A percentile compares a stretch with the other conserved stretches of the same genome.
These are phyloP conservation scores for Ogataea trehaloabstinens DNA, from an alignment of 805 yeast genomes.

Conservation along the genomic window DNA sequence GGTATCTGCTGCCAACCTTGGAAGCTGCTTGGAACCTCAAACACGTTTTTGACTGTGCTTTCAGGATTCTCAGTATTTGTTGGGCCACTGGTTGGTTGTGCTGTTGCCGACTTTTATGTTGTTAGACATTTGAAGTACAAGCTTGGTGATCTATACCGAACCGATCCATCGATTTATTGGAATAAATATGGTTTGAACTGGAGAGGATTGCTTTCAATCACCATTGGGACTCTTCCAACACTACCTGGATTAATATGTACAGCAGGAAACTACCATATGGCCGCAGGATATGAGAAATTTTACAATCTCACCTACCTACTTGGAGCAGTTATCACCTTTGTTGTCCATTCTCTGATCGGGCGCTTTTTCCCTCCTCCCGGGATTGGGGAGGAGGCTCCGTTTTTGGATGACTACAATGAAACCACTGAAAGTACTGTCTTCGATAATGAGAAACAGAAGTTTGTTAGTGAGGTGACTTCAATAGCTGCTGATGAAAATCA, in stretches of 20 bases:
- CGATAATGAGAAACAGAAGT: slow-evolving; percentile 4
- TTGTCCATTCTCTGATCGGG: slow-evolving; percentile 8
- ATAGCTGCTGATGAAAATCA: too few relatives aligned
- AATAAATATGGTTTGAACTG: slow-evolving; percentile 18
- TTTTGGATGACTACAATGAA: slow-evolving; percentile 3
- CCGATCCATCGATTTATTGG: slow-evolving; percentile 15
- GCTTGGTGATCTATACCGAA: slow-evolving; percentile 23
- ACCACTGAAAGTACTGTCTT: neutral
- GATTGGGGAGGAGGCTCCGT: slow-evolving; percentile 11
- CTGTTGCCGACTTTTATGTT: slow-evolving; percentile 24
- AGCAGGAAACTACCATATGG: slow-evolving; percentile 13
- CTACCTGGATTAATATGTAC: slow-evolving; percentile 19
- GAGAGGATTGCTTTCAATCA: slow-evolving; percentile 14
- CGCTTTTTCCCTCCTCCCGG: slow-evolving; percentile 12
- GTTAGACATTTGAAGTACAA: slow-evolving; percentile 32
- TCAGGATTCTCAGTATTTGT: slow-evolving; percentile 74
- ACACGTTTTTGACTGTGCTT: slow-evolving; percentile 60
- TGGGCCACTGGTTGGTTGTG: slow-evolving; percentile 22
- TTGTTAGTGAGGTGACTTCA: slow-evolving; percentile 6
- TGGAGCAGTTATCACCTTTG: slow-evolving; percentile 9
- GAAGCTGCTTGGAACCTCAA: slow-evolving; percentile 36
- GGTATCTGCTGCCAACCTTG: slow-evolving; percentile 41
- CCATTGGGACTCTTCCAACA: slow-evolving; percentile 16
- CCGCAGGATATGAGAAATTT: slow-evolving; percentile 10
- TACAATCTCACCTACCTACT: slow-evolving; percentile 16